Evolutionary conservation across 2,329 filamentous ascomycete genomes (phyloP).

Genomic region (Elsinoe necatrix): DNA sequence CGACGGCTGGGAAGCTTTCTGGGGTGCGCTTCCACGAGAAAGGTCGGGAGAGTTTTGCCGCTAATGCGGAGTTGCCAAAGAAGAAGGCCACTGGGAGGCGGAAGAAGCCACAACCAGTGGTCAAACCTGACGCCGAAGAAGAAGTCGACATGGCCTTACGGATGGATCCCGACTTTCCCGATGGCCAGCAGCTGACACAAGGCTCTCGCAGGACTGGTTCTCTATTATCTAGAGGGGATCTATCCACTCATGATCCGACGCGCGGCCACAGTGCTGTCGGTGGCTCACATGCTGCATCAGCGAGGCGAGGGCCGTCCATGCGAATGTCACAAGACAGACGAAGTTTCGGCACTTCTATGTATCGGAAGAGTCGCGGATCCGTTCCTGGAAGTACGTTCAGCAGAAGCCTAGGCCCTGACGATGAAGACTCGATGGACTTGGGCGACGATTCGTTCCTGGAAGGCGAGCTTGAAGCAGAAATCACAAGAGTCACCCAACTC

Average conservation of each 20-base stretch:
- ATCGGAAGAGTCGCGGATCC: constrained; percentile 45
- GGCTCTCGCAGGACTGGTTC: constrained; percentile 81
- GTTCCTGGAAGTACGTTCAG: constrained; percentile 41
- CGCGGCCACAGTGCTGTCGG: constrained; percentile 25
- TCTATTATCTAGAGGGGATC: constrained; percentile 74
- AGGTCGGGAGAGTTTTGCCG: constrained; percentile 69
- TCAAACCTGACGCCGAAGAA: constrained; percentile 27
- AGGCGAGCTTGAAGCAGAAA: constrained; percentile 19
- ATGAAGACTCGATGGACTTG: constrained; percentile 32
- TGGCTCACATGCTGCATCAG: constrained; percentile 42
- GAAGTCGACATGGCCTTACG: constrained; percentile 43
- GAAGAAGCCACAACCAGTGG: constrained; percentile 19
- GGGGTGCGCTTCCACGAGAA: constrained; percentile 52
- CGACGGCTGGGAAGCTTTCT: constrained; percentile 65
- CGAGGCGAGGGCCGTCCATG: constrained; percentile 65
- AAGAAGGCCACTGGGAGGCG: constrained; percentile 17
- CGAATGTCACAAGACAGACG: constrained; percentile 56
- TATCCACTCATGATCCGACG: constrained; percentile 46
- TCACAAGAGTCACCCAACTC: constrained; percentile 12
- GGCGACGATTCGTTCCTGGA: constrained; percentile 23
- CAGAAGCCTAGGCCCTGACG: constrained; percentile 26
- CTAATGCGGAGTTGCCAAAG: constrained; percentile 31
- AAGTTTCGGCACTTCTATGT: constrained; percentile 45
- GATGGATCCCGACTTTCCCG: constrained; percentile 41
- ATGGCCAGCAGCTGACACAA: constrained; percentile 43